These are phyloP conservation scores for Epichloe hybrida DNA, from an alignment of 2,329 filamentous ascomycete species.

Conservation along the genomic window DNA sequence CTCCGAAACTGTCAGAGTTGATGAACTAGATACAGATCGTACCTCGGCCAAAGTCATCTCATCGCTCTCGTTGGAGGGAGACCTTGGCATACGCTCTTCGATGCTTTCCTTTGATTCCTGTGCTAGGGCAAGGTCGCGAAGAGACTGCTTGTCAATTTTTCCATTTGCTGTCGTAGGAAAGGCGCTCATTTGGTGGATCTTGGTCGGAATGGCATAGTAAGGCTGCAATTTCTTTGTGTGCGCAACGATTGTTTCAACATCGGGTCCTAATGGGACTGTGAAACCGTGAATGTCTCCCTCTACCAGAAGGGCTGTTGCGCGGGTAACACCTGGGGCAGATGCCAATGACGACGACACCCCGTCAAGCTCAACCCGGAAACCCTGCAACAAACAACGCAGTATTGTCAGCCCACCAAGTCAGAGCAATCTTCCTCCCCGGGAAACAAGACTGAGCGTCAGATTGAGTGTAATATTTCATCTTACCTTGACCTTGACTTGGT, in stretches of 20 bases:
- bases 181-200: conserved; percentile 26
- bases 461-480: conserved; percentile 4
- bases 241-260: conserved; percentile 23
- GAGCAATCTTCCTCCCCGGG: not conserved
- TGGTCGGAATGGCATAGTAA: conserved; percentile 40
- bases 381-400: conserved; percentile 16
- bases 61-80: conserved; percentile 6
- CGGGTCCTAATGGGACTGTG: conserved; percentile 24
- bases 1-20: conserved; percentile 16
- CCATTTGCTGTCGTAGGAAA: conserved; percentile 41
- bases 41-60: conserved; percentile 14
- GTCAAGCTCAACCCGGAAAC: conserved; percentile 48
- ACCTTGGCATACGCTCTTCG: not conserved
- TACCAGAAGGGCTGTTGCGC: conserved; percentile 33
- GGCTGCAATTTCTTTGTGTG: conserved; percentile 31
- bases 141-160: conserved; percentile 39
- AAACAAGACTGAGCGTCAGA: not conserved
- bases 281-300: conserved; percentile 37
- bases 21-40: conserved; percentile 16
- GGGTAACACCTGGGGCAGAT: conserved; percentile 30
- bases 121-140: conserved; percentile 21
- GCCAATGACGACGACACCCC: conserved; percentile 39
- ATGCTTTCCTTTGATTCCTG: conserved; percentile 2
- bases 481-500: conserved; percentile 48
- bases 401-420: not conserved